Base-by-base conservation (phyloP, 2,329 filamentous ascomycete genomes). In the Botrytis medusae region DNA sequence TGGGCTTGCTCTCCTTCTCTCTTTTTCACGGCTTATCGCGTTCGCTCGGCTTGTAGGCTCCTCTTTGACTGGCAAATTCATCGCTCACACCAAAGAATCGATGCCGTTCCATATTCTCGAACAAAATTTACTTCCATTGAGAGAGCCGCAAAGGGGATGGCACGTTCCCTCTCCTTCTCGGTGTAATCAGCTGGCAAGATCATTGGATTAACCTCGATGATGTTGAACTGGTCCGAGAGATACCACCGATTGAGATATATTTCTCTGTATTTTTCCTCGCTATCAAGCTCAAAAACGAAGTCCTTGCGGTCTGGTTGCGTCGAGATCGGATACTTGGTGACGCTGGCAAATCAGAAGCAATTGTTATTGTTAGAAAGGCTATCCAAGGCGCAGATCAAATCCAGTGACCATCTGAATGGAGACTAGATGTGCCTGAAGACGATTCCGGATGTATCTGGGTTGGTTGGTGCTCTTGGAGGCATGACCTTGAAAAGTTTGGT, bases 271-370 rank as follows among this genome's bases (percentile, higher is more conserved):
- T 4, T 34, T 20, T 3, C 22, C 8, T 46, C 18, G 29, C 42
- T 64, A 2, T 14, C 2, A 6, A 34, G 62, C 42, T 64, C 42
- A 5, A 51, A 65, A 2, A 14, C 2, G 14, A 65, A 51, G 4
- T 37, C 44, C 22, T 51, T 37, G 22, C 29, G 3, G 12, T 37
- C 14, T 48, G 32, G 63, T 9, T 67, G 44, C 7, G 42, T n/a
- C 29, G 44, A 9, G 32, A 48, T 37, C 7, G 44, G 20, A 25
- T 8, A 10, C 7, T 37, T 2, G 3, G 7, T 37, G 22, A 8
- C 0, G 3, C 7, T 3, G 20, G 1, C 7, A 5, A 1, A 2
- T 44, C 14, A 51, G 2, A 0, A 0, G 29, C 44, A 67, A 14
- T n/a, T 3, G 1, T 20, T 14, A 18, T n/a, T 3, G 44, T n/a